Base-by-base conservation (phyloP, 2,329 filamentous ascomycete species). In the Elsinoe batatas region DNA sequence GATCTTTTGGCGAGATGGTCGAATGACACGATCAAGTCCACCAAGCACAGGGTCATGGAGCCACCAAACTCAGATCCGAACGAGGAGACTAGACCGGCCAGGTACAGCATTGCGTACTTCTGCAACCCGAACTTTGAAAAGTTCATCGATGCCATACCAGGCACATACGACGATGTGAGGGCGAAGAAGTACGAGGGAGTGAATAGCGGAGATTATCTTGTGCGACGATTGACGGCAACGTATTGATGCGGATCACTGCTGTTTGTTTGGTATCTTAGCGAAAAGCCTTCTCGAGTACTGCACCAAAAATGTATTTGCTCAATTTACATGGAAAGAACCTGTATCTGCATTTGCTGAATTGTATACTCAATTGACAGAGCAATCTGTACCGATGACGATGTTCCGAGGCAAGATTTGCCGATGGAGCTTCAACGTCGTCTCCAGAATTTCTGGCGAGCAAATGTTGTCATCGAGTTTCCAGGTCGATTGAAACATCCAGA, bases 51-150 rank as follows among this genome's bases (percentile, higher is more conserved):
- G 10, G 91, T 96, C 0, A 87, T 96, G 4, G 87, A 95, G 72
- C 91, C 91, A 1, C 87, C 88, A 0, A 60, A 46, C 13, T 64
- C 67, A 3, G 68, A 67, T 37, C 59, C 63, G 10, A 67, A 71
- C 0, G 73, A 75, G 13, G 77, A 76, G 3, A 77, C 76, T 15
- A 85, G 94, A 68, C 88, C 89, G 1, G 77, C 88, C 0, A 62
- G 75, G 26, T 96, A 96, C 66, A 91, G 86, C 63, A 85, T 96
- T 66, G 91, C 90, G 63, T 96, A 94, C 72, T 94, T 95, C 68
- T 94, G 89, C 75, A 91, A 94, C 63, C 88, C 89, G 7, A 90
- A 94, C 66, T 85, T 82, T 66, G 80, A 87, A 58, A 80, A 78
- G 61, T 73, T 79, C 56, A 94, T 95, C 61, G 86, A 93, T 62